phyloP scores from a whole-genome alignment of 305 asterid genomes.

The Fraxinus baroniana region DNA sequence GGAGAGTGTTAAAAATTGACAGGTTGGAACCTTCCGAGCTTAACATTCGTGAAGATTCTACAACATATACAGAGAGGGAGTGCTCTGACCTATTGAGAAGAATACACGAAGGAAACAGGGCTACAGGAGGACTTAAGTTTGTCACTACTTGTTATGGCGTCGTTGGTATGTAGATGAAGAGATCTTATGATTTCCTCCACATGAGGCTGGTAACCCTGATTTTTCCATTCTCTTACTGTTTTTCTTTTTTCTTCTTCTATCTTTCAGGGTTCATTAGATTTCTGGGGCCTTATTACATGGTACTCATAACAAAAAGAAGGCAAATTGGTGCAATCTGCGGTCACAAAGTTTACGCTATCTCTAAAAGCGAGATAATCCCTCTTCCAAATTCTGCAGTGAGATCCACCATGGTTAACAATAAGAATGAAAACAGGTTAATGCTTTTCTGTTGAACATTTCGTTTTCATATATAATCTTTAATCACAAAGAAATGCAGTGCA shows the following conservation, averaged over 20 bases:
- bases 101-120: conserved; percentile 82
- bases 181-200: conserved; percentile 6
- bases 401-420: conserved; percentile 53
- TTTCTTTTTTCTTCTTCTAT: neutral
- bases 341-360: conserved; percentile 76
- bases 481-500: neutral
- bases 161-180: conserved; percentile 59
- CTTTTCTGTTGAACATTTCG: conserved; percentile 22
- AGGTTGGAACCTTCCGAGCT: conserved; percentile 82
- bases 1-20: conserved; percentile 87
- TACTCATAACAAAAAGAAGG: conserved; percentile 89
- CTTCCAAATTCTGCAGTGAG: conserved; percentile 67
- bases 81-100: conserved; percentile 85
- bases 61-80: conserved; percentile 74
- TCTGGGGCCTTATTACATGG: conserved; percentile 91
- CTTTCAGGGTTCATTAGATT: conserved; percentile 85
- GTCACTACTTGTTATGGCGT: conserved; percentile 94
- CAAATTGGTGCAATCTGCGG: conserved; percentile 87
- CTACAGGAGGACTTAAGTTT: conserved; percentile 88
- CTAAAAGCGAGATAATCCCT: conserved; percentile 80
- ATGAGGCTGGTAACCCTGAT: conserved; percentile 14
- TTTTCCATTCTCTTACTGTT: conserved; percentile 11
- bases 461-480: conserved; percentile 11
- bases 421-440: conserved; percentile 78
- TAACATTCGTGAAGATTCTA: conserved; percentile 72